Base-by-base conservation (phyloP, 2,329 filamentous ascomycete genomes). In the Orbilia brochopaga region DNA sequence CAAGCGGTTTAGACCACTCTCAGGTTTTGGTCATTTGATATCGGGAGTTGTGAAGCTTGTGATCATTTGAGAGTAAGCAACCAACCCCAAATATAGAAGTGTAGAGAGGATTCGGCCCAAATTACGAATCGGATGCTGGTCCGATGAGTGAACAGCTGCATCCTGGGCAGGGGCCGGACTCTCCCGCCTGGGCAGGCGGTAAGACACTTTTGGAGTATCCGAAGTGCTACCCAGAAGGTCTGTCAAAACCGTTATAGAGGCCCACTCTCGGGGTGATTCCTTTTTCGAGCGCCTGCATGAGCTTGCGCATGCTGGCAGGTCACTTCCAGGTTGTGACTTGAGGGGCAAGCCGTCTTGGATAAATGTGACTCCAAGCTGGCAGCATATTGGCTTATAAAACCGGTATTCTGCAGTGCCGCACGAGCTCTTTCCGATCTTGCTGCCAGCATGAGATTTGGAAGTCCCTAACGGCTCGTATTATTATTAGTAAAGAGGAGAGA, bases 201-300 rank as follows among this genome's bases (percentile, higher is more conserved):
- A 23, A 23, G 44, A 48, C 15, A 5, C 19, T 10, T 10, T 21
- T 5, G 19, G 2, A 5, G 11, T 19, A 17, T 48, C 44, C 44
- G 44, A 48, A 48, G 44, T 23, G 44, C 44, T 48, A 19, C 44
- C 6, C 44, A 48, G 44, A 48, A 48, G 44, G 44, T 48, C 44
- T 17, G 11, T 6, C 21, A 8, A 19, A 3, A 21, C 17, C 44
- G n/a, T 48, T 19, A 19, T 21, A n/a, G 19, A 48, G 44, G 44
- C 17, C 44, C 44, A 48, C 44, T 21, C 44, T 3, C 8, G 11
- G 21, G 2, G 44, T 48, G 44, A 48, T 10, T 21, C 44, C n/a
- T n/a, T n/a, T n/a, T n/a, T n/a, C 21, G 17, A 15, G 17, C 3
- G 13, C 5, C 3, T 44, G 40, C 37, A 42, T 13, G 37, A 5